These are phyloP conservation scores for Melampsora americana DNA, from an alignment of 1,284 basidiomycete genomes.

Conservation along the genomic window DNA sequence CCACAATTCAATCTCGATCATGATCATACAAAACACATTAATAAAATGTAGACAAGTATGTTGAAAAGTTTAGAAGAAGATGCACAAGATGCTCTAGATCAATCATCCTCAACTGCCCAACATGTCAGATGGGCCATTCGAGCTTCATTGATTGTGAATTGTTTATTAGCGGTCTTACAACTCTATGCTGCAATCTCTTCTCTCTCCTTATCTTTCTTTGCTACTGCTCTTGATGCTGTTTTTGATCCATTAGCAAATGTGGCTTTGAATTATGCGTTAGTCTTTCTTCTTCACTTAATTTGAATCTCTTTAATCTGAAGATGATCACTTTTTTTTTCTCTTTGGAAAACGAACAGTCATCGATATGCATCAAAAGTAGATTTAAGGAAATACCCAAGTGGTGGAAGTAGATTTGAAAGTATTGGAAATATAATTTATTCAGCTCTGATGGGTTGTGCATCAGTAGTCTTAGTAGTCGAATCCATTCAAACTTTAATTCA, in stretches of 20 bases:
- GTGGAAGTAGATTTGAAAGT: slow-evolving; percentile 82
- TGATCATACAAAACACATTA: background rate
- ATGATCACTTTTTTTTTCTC: background rate
- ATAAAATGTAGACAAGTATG: slow-evolving; percentile 12
- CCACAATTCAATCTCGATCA: background rate
- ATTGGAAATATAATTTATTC: slow-evolving; percentile 56
- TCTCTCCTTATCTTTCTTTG: slow-evolving; percentile 45
- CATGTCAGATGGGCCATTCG: slow-evolving; percentile 32
- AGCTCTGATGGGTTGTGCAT: slow-evolving; percentile 34
- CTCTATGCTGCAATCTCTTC: slow-evolving; percentile 45
- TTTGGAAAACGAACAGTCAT: slow-evolving; percentile 14
- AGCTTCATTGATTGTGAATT: slow-evolving; percentile 37
- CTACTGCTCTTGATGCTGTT: slow-evolving; percentile 43
- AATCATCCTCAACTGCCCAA: background rate
- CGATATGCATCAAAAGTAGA: slow-evolving; percentile 29
- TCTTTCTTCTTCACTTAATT: background rate
- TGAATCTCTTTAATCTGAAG: background rate
- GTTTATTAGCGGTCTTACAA: slow-evolving; percentile 41
- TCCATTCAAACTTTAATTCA: slow-evolving; percentile 18
- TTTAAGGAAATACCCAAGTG: slow-evolving; percentile 73
- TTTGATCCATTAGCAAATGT: slow-evolving; percentile 44
- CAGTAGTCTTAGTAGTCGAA: slow-evolving; percentile 30
- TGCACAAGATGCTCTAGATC: slow-evolving; percentile 5
- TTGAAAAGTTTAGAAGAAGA: slow-evolving; percentile 34
- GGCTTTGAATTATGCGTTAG: slow-evolving; percentile 39